phyloP scores from a whole-genome alignment of 108 stramenopile genomes.

The Nitzschia sp. region DNA sequence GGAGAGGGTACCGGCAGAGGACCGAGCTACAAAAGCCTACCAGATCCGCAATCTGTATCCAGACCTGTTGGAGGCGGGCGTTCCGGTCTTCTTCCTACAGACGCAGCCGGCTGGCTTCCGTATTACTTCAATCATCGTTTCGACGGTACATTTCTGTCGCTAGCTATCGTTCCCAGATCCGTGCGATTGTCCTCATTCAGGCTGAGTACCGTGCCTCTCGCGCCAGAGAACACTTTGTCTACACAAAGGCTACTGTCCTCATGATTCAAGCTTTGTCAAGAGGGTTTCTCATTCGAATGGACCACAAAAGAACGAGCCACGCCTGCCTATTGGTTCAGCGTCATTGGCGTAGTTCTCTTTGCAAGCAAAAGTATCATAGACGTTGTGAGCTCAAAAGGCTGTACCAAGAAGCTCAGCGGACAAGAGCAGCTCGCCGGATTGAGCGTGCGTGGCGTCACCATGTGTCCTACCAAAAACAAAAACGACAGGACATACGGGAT shows the following conservation, averaged over 20 bases:
- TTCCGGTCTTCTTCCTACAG: neutral
- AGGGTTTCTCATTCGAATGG: neutral
- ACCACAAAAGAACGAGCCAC: neutral
- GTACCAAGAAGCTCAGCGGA: neutral
- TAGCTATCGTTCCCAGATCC: neutral
- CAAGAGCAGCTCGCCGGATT: conserved; percentile 7
- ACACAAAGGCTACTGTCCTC: conserved; percentile 2
- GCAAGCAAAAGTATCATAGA: neutral
- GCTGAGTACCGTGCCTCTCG: conserved; percentile 6
- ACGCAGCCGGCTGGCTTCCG: neutral
- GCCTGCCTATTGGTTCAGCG: neutral
- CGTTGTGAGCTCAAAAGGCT: neutral
- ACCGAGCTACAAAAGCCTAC: neutral
- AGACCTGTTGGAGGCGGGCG: conserved; percentile 1
- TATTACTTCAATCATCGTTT: neutral
- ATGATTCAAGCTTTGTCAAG: conserved; percentile 23
- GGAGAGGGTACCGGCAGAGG: neutral
- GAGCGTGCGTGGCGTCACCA: neutral
- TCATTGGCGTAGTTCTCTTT: neutral
- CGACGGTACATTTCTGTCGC: neutral
- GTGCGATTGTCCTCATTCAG: conserved; percentile 10
- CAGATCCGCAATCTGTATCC: conserved; percentile 5
- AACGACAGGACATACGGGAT: neutral
- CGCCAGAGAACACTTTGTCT: conserved; percentile 7
- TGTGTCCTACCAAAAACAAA: no score